Percentiles rank a stretch among this genome's conserved stretches.
These are phyloP conservation scores for Avena sativa DNA, from an alignment of 176 grass and related monocot species.

Conservation along the genomic window DNA sequence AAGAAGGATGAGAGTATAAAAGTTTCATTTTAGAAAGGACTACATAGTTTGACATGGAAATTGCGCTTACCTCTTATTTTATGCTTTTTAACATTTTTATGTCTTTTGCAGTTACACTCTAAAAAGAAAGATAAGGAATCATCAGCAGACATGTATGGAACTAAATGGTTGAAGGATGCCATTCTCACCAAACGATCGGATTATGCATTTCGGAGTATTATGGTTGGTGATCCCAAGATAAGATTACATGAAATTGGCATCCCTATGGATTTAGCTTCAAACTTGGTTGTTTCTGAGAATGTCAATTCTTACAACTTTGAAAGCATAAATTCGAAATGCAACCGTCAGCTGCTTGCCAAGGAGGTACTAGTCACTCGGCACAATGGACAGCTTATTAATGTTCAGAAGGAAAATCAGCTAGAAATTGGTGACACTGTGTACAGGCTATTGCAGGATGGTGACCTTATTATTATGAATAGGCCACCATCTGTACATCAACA, in stretches of 20 bases:
- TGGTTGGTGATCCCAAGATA: constrained; percentile 87
- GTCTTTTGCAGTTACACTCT: constrained; percentile 61
- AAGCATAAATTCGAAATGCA: constrained; percentile 60
- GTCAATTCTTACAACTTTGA: constrained; percentile 70
- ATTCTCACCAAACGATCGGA: constrained; percentile 88
- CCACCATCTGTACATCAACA: constrained; percentile 92
- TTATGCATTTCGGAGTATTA: constrained; percentile 75
- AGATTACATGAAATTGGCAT: constrained; percentile 78
- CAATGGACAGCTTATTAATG: constrained; percentile 52
- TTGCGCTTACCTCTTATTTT: not conserved
- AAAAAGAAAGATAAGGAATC: constrained; percentile 63
- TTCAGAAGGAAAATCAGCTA: constrained; percentile 65
- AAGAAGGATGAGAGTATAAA: not conserved
- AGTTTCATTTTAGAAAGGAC: not conserved
- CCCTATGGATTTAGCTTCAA: constrained; percentile 61
- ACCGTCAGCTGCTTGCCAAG: constrained; percentile 55
- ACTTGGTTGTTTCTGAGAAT: constrained; percentile 62
- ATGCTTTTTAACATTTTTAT: constrained; percentile 34
- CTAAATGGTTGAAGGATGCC: constrained; percentile 82
- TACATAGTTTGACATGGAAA: constrained; percentile 19
- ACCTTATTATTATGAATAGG: constrained; percentile 83
- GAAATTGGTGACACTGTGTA: constrained; percentile 75
- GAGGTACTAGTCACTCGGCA: constrained; percentile 54
- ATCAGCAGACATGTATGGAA: constrained; percentile 58
- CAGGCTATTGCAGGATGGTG: constrained; percentile 77